Evolutionary conservation across 2,329 filamentous ascomycete genomes (phyloP), one percentile per base, ranked within the genome.

Genomic region (Verticillium nubilum): DNA sequence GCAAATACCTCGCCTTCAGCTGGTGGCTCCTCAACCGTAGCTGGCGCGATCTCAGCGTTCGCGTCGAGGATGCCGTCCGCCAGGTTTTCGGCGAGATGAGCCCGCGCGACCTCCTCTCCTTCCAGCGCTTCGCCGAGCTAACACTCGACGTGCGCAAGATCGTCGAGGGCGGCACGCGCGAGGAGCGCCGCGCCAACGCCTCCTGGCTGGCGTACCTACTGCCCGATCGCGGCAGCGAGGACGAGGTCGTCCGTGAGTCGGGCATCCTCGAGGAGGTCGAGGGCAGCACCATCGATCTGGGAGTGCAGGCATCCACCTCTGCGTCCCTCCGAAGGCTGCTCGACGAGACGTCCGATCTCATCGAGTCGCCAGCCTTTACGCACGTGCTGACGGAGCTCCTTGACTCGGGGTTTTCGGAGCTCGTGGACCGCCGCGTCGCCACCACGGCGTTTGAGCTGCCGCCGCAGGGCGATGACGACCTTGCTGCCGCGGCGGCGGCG

Each of bases 11-110:
- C 55, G 96, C 93, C 47, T 96, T 98, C 73, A 97, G 92, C 75
- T 99, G 95, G 95, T 99, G 94, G 93, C 78, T 99, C 54, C 80
- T 99, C 54, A 94, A 99, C 75, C 86, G 86, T 65, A 95, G 95
- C 52, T 98, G 92, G 87, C 86, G 87, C 65, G 86, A 92, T 60
- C 78, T 98, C 59, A 89, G 92, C 82, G 80, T 86, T 59, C 89
- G 88, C 64, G 93, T 99, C 54, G 87, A 92, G 70, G 78, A 80
- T n/a, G 92, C 92, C 4, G 95, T 99, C 26, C 88, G 89, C 67
- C 89, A 96, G 58, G 90, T 94, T 26, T 98, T 97, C 73, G 91
- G 92, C n/a, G 82, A 86, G 62, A 79, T 97, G 56, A 97, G 92
- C 72, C 93, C 93, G 1, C 86, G 93, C 56, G 94, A 98, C 68